Evolutionary conservation across 768 basidiomycete genomes (phyloP).

Genomic region (Flagelloscypha sp.): DNA sequence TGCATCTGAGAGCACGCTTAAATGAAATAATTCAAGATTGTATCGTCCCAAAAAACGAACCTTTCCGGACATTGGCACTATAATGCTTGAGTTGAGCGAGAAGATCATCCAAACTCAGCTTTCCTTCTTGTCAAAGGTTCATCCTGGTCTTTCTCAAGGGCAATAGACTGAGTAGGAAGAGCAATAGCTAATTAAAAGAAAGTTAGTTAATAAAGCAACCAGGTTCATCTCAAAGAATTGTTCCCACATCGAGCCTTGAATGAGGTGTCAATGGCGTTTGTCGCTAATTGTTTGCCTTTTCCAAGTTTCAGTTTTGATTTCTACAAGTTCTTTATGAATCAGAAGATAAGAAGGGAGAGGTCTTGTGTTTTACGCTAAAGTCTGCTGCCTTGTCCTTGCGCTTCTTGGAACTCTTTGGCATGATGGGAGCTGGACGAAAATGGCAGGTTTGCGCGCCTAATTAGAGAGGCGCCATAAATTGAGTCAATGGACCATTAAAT

Average conservation of each 20-base stretch:
- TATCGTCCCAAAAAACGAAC: slow-evolving; percentile 23
- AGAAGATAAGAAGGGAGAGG: background rate
- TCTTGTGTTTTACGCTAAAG: slow-evolving; percentile 53
- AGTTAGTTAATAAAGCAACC: slow-evolving; percentile 10
- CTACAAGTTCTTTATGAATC: slow-evolving; percentile 30
- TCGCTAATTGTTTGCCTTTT: slow-evolving; percentile 77
- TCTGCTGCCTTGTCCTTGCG: slow-evolving; percentile 83
- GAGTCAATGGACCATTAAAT: too few relatives aligned
- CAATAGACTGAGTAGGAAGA: slow-evolving; percentile 78
- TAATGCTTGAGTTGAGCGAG: slow-evolving; percentile 78
- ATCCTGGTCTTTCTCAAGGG: slow-evolving; percentile 41
- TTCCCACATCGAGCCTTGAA: slow-evolving; percentile 88
- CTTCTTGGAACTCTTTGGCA: slow-evolving; percentile 88
- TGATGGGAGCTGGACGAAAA: slow-evolving; percentile 12
- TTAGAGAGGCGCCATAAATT: too few relatives aligned
- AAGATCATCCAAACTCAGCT: slow-evolving; percentile 70
- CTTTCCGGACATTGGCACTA: slow-evolving; percentile 67
- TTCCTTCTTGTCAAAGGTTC: slow-evolving; percentile 70
- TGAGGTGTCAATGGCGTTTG: slow-evolving; percentile 89
- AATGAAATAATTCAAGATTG: background rate
- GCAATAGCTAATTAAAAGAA: slow-evolving; percentile 61
- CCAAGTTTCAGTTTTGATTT: slow-evolving; percentile 97
- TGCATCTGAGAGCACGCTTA: slow-evolving; percentile 42
- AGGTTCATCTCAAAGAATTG: background rate
- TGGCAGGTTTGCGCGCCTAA: too few relatives aligned